These are phyloP conservation scores for Lactarius quietus DNA, from an alignment of 768 basidiomycete species.

Conservation along the genomic window DNA sequence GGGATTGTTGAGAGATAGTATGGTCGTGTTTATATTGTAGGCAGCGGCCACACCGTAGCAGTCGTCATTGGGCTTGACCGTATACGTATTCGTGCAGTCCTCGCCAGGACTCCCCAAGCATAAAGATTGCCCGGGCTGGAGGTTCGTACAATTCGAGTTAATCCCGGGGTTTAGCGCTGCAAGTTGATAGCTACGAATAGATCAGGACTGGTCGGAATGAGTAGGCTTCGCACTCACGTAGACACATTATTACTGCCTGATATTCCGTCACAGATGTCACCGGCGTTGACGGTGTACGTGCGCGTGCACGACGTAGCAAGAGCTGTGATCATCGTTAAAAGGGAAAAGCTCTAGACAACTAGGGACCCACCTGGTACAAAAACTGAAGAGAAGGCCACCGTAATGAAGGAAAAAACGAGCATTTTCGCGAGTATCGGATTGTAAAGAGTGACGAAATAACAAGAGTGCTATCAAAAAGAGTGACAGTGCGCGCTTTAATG, in stretches of 20 bases:
- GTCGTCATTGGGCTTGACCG: slow-evolving; percentile 51
- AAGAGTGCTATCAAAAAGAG: slow-evolving; percentile 16
- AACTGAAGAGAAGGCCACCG: background rate
- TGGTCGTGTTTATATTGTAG: slow-evolving; percentile 47
- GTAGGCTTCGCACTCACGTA: slow-evolving; percentile 43
- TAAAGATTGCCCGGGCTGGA: slow-evolving; percentile 45
- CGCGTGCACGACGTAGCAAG: slow-evolving; percentile 47
- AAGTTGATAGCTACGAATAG: slow-evolving; percentile 61
- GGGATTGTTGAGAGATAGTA: slow-evolving; percentile 69
- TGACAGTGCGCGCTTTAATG: background rate
- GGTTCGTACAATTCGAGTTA: slow-evolving; percentile 55
- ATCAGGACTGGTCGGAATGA: slow-evolving; percentile 4
- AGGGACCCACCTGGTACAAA: slow-evolving; percentile 5
- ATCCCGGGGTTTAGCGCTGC: slow-evolving; percentile 51
- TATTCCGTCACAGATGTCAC: slow-evolving; percentile 67
- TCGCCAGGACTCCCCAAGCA: slow-evolving; percentile 59
- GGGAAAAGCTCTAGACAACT: background rate
- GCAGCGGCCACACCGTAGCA: slow-evolving; percentile 49
- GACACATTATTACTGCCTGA: slow-evolving; percentile 58
- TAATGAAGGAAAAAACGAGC: background rate
- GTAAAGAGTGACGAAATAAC: background rate
- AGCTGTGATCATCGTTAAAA: background rate
- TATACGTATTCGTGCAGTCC: slow-evolving; percentile 63
- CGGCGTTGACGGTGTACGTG: slow-evolving; percentile 50
- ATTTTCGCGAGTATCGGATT: background rate